Percentiles rank a stretch among this genome's conserved stretches.
These are phyloP conservation scores for Candolleomyces efflorescens DNA, from an alignment of 768 basidiomycete genomes.

Conservation along the genomic window DNA sequence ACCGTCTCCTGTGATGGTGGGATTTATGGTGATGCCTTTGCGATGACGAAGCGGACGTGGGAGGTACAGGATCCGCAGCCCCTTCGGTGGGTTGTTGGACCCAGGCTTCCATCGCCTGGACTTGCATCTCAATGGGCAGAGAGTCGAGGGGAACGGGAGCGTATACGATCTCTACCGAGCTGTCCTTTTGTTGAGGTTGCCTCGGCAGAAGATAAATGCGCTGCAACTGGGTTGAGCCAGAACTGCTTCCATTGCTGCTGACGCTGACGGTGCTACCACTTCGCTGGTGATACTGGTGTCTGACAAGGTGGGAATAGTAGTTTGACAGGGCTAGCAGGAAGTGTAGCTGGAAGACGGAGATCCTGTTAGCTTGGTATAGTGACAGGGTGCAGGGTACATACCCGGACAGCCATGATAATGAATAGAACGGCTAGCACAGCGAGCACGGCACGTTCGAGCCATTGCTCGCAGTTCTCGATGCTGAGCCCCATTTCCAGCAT, in stretches of 20 bases:
- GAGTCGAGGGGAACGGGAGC: slow-evolving; percentile 61
- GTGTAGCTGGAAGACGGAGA: slow-evolving; percentile 49
- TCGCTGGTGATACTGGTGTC: slow-evolving; percentile 23
- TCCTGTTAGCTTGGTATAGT: not conserved
- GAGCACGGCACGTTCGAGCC: slow-evolving; percentile 65
- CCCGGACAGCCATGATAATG: slow-evolving; percentile 61
- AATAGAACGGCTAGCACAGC: slow-evolving; percentile 55
- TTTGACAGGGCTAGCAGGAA: slow-evolving; percentile 71
- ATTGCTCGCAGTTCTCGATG: slow-evolving; percentile 77
- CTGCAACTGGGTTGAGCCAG: slow-evolving; percentile 28
- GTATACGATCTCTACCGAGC: slow-evolving; percentile 48
- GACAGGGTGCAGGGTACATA: slow-evolving; percentile 30
- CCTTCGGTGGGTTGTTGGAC: slow-evolving; percentile 29
- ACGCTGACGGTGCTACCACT: not conserved
- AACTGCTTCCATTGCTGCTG: not conserved
- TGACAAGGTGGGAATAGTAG: slow-evolving; percentile 53
- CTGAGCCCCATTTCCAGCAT: slow-evolving; percentile 69
- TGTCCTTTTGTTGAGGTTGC: slow-evolving; percentile 10
- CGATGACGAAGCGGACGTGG: not conserved
- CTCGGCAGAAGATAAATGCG: slow-evolving; percentile 62
- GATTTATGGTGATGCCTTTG: not conserved
- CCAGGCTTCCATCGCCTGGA: slow-evolving; percentile 67
- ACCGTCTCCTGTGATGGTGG: slow-evolving; percentile 23
- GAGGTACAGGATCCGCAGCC: slow-evolving; percentile 2
- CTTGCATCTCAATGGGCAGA: slow-evolving; percentile 50